phyloP scores from a whole-genome alignment of 495 filamentous ascomycete species.

The Lepraria neglecta region DNA sequence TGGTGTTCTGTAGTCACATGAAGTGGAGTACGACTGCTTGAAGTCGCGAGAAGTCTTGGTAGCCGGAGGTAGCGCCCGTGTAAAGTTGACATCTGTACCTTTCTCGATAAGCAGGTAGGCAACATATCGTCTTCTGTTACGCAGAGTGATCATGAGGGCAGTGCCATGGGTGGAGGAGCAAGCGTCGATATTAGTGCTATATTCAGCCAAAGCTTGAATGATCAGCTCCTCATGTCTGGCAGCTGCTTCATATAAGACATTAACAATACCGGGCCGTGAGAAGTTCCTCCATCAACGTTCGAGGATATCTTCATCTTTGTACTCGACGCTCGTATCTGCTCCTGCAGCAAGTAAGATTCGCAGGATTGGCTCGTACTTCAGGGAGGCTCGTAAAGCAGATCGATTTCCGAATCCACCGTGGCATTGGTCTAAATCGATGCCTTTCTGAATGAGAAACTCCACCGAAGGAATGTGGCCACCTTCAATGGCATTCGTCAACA shows the following conservation, averaged over 20 bases:
- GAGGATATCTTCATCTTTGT: too few relatives aligned
- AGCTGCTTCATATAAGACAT: conserved; percentile 7
- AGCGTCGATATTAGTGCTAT: conserved; percentile 3
- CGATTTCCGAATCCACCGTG: too few relatives aligned
- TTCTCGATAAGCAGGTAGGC: background rate
- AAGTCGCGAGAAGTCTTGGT: too few relatives aligned
- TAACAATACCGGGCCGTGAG: background rate
- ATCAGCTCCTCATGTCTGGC: background rate
- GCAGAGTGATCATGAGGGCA: conserved; percentile 10
- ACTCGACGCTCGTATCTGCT: too few relatives aligned
- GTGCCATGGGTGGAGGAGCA: conserved; percentile 10
- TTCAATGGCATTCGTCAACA: conserved; percentile 5
- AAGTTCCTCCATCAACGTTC: too few relatives aligned
- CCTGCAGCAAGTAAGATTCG: too few relatives aligned
- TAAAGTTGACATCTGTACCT: conserved; percentile 3
- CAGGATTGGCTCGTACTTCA: conserved; percentile 5
- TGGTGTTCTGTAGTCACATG: background rate
- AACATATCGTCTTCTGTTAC: background rate
- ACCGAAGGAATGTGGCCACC: background rate
- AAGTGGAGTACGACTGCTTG: background rate
- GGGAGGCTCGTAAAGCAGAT: background rate
- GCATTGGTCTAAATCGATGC: background rate
- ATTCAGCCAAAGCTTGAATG: background rate
- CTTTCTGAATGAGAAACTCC: conserved; percentile 1
- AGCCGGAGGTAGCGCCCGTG: background rate